These are phyloP conservation scores for Digitaria exilis DNA, from an alignment of 202 grass and related monocot genomes.

Conservation along the genomic window DNA sequence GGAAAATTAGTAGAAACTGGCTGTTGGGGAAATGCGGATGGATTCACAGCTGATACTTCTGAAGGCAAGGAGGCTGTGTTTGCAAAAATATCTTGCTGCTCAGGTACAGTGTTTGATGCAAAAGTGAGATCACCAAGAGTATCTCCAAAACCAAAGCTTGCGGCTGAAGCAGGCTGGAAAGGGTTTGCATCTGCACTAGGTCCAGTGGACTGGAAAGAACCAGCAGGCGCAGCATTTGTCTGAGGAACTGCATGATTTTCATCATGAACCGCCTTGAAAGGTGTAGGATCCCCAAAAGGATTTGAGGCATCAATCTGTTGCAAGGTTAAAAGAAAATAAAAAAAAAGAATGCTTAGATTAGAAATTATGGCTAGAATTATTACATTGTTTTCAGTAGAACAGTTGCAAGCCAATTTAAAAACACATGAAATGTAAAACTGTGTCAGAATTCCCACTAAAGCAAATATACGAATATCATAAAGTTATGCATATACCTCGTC, in stretches of 20 bases:
- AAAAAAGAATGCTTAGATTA: slow-evolving; percentile 23
- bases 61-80: slow-evolving; percentile 42
- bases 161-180: slow-evolving; percentile 58
- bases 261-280: slow-evolving; percentile 76
- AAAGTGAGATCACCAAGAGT: slow-evolving; percentile 74
- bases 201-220: slow-evolving; percentile 60
- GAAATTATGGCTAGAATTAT: background rate
- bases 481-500: slow-evolving; percentile 51
- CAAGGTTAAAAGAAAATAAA: slow-evolving; percentile 38
- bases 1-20: slow-evolving; percentile 36
- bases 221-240: slow-evolving; percentile 47
- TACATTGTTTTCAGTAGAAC: background rate
- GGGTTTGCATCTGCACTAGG: slow-evolving; percentile 54
- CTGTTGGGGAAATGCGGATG: slow-evolving; percentile 37
- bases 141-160: slow-evolving; percentile 81
- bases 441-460: slow-evolving; percentile 3
- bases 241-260: slow-evolving; percentile 56
- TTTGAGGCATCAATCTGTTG: slow-evolving; percentile 60
- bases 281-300: slow-evolving; percentile 88
- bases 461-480: background rate
- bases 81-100: slow-evolving; percentile 60
- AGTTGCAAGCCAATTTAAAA: background rate
- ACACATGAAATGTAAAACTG: background rate
- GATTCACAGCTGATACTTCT: slow-evolving; percentile 35
- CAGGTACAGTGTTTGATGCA: slow-evolving; percentile 35